Conservation (phyloP, 441 rosid genomes). For the Raphanus hybrid region DNA sequence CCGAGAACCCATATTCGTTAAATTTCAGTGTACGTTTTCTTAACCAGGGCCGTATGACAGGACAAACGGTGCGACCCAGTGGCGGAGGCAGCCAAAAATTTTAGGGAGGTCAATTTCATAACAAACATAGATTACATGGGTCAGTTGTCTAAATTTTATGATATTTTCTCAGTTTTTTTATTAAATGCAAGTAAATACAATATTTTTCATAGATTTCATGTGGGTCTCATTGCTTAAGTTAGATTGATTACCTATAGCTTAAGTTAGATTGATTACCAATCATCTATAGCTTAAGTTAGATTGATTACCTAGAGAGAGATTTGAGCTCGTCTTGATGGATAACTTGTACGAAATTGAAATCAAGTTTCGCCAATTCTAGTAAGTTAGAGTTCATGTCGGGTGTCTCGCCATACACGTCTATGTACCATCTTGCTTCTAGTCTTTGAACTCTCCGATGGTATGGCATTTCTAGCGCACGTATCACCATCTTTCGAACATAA, state of each 20-base stretch:
- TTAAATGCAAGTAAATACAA: too few relatives aligned
- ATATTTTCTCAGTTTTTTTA: too few relatives aligned
- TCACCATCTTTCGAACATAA: constrained; percentile 29
- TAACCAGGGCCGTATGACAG: too few relatives aligned
- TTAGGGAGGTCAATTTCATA: too few relatives aligned
- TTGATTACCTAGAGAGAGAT: constrained; percentile 35
- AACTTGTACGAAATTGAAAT: constrained; percentile 42
- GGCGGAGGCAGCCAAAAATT: too few relatives aligned
- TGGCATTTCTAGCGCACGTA: constrained; percentile 49
- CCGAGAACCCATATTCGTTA: not conserved
- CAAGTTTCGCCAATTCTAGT: constrained; percentile 44
- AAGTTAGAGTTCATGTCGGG: constrained; percentile 29
- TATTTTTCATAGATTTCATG: too few relatives aligned
- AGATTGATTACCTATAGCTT: too few relatives aligned
- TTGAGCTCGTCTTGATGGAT: constrained; percentile 44
- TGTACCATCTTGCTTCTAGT: constrained; percentile 49
- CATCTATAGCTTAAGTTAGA: not conserved
- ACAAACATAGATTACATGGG: too few relatives aligned
- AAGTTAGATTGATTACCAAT: too few relatives aligned
- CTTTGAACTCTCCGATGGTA: constrained; percentile 45
- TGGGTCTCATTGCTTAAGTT: too few relatives aligned
- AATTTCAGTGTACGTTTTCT: not conserved
- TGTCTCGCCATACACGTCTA: constrained; percentile 37
- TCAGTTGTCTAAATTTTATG: too few relatives aligned
- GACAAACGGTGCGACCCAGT: too few relatives aligned